Evolutionary conservation across 345 rosid species (phyloP), one percentile per base, ranked within the genome.

Genomic region (Eucalyptus tenuipes): DNA sequence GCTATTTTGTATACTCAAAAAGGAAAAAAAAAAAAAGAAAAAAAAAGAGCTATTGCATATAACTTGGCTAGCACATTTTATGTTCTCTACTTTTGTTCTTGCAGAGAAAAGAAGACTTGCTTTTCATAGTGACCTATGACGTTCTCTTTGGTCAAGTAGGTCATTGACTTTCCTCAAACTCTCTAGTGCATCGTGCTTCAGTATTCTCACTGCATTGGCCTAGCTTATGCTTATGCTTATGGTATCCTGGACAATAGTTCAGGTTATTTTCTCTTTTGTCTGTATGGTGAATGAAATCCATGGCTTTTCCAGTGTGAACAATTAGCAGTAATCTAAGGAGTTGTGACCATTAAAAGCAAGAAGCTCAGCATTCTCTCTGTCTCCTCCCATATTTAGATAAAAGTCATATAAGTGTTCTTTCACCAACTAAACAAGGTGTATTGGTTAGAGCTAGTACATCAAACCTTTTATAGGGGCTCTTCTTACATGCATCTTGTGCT

Each of bases 91-190:
- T 75, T 88, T 64, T 86, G 85, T 49, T 90, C 27, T 50, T 92
- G 94, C 95, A 97, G 98, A 95, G 93, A 88, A 96, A 95, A 93
- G 93, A 93, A 91, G 95, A 94, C 81, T 93, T 96, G 95, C 85
- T 96, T 29, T 97, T 92, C 90, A 89, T 96, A 84, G 88, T 94
- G 29, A 92, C 96, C 20, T 96, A 96, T 64, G 98, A 95, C 89
- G 92, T 97, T 49, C 95, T 97, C 27, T 96, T 97, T 88, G 97
- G 99, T 42, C 92, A 93, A 97, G 99, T 97, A 91, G 50, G 64
- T 57, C 16, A 66, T 85, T 57, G 29, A 29, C 31, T 27, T 45
- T 59, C 29, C 33, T 14, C 45, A 22, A 42, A 29, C 52, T 81
- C 55, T 5, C 1, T 20, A 49, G 24, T 50, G 68, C 75, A 86